Evolutionary conservation across 108 stramenopile species (phyloP).

Genomic region (Skeletonema costatum): DNA sequence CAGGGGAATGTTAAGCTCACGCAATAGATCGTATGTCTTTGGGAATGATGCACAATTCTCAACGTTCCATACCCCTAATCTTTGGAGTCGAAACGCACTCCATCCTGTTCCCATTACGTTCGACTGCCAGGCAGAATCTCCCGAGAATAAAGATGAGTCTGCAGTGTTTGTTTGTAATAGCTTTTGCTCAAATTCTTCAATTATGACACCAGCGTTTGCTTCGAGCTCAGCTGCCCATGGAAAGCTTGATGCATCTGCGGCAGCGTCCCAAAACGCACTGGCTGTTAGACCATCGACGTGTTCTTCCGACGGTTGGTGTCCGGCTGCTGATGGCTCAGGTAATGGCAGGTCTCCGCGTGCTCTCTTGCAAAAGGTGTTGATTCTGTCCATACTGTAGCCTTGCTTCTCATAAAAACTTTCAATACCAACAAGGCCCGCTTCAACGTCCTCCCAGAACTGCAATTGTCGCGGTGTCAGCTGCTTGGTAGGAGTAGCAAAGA

Average conservation of each 20-base stretch:
- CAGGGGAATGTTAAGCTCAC: conserved; percentile 80
- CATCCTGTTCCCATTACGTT: conserved; percentile 93
- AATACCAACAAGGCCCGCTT: conserved; percentile 71
- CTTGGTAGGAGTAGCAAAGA: background rate
- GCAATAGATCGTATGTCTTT: conserved; percentile 77
- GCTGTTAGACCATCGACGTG: conserved; percentile 88
- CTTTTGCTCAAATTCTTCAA: conserved; percentile 77
- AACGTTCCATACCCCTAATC: conserved; percentile 90
- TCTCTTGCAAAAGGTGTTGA: conserved; percentile 62
- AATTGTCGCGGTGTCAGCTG: conserved; percentile 72
- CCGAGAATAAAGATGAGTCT: conserved; percentile 48
- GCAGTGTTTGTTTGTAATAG: conserved; percentile 27
- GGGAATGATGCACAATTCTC: conserved; percentile 89
- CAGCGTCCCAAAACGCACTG: conserved; percentile 85
- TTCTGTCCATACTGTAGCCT: conserved; percentile 66
- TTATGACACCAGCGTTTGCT: conserved; percentile 70
- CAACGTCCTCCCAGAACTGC: conserved; percentile 90
- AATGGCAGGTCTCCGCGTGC: conserved; percentile 61
- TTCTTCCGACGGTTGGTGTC: conserved; percentile 89
- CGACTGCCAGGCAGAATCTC: conserved; percentile 84
- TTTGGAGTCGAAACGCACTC: conserved; percentile 88
- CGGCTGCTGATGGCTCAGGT: conserved; percentile 49
- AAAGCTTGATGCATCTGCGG: conserved; percentile 56
- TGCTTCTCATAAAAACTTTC: conserved; percentile 64
- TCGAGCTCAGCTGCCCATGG: conserved; percentile 87